A percentile compares a stretch with the other conserved stretches of the same genome.
phyloP scores from a whole-genome alignment of 2,329 filamentous ascomycete species.

The Fusarium sp. region DNA sequence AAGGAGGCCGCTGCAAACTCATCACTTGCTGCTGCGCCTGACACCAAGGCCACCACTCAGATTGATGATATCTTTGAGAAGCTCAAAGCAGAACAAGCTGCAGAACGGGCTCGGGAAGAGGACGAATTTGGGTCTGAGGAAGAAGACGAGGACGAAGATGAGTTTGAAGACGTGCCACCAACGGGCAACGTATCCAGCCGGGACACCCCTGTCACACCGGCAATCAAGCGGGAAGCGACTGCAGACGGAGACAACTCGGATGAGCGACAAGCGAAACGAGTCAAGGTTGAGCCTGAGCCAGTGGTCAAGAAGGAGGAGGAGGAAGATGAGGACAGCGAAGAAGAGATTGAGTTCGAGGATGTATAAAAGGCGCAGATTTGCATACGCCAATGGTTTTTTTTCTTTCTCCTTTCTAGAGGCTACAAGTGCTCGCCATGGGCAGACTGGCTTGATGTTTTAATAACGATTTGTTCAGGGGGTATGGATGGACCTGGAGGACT shows the following conservation, averaged over 20 bases:
- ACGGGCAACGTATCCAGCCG: constrained; percentile 47
- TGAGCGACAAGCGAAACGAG: constrained; percentile 67
- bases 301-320: constrained; percentile 60
- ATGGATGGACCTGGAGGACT: background rate
- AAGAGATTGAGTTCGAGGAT: constrained; percentile 70
- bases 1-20: constrained; percentile 61
- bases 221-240: constrained; percentile 51
- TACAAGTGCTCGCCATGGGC: background rate
- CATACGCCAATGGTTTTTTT: background rate
- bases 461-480: background rate
- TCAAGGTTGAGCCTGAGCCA: constrained; percentile 66
- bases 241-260: constrained; percentile 51
- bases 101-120: constrained; percentile 51
- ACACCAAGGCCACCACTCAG: constrained; percentile 66
- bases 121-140: constrained; percentile 50
- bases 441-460: background rate
- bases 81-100: constrained; percentile 71
- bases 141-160: constrained; percentile 58
- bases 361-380: constrained; percentile 50
- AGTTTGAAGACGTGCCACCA: constrained; percentile 64
- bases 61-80: constrained; percentile 77
- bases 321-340: constrained; percentile 58
- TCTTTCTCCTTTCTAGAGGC: background rate
- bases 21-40: constrained; percentile 51
- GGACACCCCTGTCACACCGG: constrained; percentile 48